A percentile compares a stretch with the other conserved stretches of the same genome.
These are phyloP conservation scores for Dactylellina cionopaga DNA, from an alignment of 2,329 filamentous ascomycete genomes.

Conservation along the genomic window DNA sequence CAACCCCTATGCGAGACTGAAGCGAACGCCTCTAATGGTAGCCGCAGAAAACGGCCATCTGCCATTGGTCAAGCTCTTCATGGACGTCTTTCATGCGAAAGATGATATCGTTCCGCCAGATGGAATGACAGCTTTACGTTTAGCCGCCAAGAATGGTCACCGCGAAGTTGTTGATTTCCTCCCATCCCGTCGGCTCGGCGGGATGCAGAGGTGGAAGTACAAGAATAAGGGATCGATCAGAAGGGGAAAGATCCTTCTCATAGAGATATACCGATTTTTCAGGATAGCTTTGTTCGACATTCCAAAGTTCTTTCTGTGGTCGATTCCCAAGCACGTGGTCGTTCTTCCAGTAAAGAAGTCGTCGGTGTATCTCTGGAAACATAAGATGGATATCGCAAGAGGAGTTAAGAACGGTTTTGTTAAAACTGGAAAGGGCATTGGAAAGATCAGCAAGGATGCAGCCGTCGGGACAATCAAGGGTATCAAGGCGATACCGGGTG, in stretches of 20 bases:
- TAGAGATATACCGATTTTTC: slow-evolving; percentile 22
- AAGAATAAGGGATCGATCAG: slow-evolving; percentile 24
- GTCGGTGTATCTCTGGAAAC: slow-evolving; percentile 29
- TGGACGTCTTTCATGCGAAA: slow-evolving; percentile 48
- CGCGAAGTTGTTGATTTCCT: slow-evolving; percentile 48
- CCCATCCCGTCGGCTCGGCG: slow-evolving; percentile 37
- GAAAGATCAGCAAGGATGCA: slow-evolving; percentile 18
- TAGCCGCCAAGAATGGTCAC: slow-evolving; percentile 41
- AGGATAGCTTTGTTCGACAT: slow-evolving; percentile 26
- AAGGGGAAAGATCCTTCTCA: slow-evolving; percentile 1
- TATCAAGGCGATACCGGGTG: slow-evolving; percentile 37
- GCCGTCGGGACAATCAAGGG: slow-evolving; percentile 27
- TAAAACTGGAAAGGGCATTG: slow-evolving; percentile 14
- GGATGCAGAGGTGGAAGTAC: slow-evolving; percentile 43
- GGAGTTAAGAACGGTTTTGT: slow-evolving; percentile 28
- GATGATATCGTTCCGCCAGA: slow-evolving; percentile 47
- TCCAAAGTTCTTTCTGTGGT: slow-evolving; percentile 47
- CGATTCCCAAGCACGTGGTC: slow-evolving; percentile 35
- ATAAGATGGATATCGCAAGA: slow-evolving; percentile 38
- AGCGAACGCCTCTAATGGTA: slow-evolving; percentile 43
- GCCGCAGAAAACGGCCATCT: slow-evolving; percentile 48
- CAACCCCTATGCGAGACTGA: slow-evolving; percentile 6
- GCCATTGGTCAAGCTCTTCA: slow-evolving; percentile 45
- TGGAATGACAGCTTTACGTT: slow-evolving; percentile 43
- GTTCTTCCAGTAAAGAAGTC: slow-evolving; percentile 17